Percentiles rank a stretch among this genome's conserved stretches.
Evolutionary conservation across 164 flowering plant genomes (phyloP).

Genomic region (Pachysandra terminalis): DNA sequence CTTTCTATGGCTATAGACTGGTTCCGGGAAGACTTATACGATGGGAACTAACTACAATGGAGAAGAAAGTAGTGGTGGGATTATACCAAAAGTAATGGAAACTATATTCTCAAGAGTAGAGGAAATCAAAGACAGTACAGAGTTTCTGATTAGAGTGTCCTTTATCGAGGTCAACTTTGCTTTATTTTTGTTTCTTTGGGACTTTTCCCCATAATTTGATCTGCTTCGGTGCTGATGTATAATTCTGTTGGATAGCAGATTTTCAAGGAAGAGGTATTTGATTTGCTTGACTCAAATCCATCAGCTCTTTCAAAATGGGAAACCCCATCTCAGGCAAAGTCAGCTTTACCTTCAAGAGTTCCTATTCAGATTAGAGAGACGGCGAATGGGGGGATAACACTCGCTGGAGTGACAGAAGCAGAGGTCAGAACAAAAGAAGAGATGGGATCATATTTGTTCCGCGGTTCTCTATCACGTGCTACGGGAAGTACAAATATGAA

Average conservation of each 20-base stretch:
- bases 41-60: constrained; percentile 93
- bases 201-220: neutral
- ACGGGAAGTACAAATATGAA: constrained; percentile 99
- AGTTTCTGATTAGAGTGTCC: constrained; percentile 78
- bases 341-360: constrained; percentile 50
- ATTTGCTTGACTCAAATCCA: constrained; percentile 60
- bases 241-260: constrained; percentile 44
- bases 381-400: constrained; percentile 80
- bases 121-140: constrained; percentile 41
- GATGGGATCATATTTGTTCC: constrained; percentile 72
- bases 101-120: constrained; percentile 59
- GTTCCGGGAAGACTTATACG: constrained; percentile 95
- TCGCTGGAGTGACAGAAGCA: constrained; percentile 90
- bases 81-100: constrained; percentile 87
- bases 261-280: constrained; percentile 94
- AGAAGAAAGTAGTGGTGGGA: constrained; percentile 52
- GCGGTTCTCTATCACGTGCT: constrained; percentile 87
- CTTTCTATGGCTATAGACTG: constrained; percentile 52
- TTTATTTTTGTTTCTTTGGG: neutral
- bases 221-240: neutral
- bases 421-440: constrained; percentile 84
- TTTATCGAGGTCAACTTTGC: constrained; percentile 76
- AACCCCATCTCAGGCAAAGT: constrained; percentile 34
- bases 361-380: constrained; percentile 97
- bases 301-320: constrained; percentile 35